Conservation (phyloP, 192 early-diverging fungal species). For the Coemansia sp. region DNA sequence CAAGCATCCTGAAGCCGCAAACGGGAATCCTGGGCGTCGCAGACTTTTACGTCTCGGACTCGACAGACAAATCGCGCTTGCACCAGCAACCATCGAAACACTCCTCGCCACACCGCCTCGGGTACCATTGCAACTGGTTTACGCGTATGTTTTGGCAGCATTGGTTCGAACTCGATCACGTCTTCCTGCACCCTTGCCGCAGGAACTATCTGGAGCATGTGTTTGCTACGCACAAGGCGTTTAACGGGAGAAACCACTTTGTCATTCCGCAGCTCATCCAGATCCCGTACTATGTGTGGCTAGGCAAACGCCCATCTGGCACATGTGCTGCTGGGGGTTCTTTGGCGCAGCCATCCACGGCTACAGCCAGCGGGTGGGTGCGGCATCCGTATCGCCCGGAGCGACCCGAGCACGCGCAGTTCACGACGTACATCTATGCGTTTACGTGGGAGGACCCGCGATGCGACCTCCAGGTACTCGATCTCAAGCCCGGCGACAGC, state of each 20-base stretch:
- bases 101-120: slow-evolving; percentile 16
- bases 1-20: slow-evolving; percentile 58
- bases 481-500: slow-evolving; percentile 63
- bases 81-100: no score
- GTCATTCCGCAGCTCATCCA: slow-evolving; percentile 66
- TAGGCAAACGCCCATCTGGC: slow-evolving; percentile 46
- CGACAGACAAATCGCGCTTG: background rate
- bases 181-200: slow-evolving; percentile 73
- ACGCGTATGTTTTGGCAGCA: slow-evolving; percentile 82
- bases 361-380: slow-evolving; percentile 15
- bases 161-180: slow-evolving; percentile 85
- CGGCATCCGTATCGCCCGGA: slow-evolving; percentile 59
- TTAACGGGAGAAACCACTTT: slow-evolving; percentile 74
- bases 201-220: slow-evolving; percentile 83
- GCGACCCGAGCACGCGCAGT: slow-evolving; percentile 63
- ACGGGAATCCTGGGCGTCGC: slow-evolving; percentile 72
- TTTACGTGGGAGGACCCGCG: slow-evolving; percentile 87
- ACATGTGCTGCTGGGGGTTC: background rate
- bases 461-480: slow-evolving; percentile 67
- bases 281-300: slow-evolving; percentile 87
- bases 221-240: slow-evolving; percentile 72
- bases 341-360: background rate
- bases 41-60: slow-evolving; percentile 74
- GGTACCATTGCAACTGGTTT: slow-evolving; percentile 74
- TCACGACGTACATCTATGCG: slow-evolving; percentile 81